phyloP scores from a whole-genome alignment of 2,329 filamentous ascomycete genomes.

The Cladosporium sp. region DNA sequence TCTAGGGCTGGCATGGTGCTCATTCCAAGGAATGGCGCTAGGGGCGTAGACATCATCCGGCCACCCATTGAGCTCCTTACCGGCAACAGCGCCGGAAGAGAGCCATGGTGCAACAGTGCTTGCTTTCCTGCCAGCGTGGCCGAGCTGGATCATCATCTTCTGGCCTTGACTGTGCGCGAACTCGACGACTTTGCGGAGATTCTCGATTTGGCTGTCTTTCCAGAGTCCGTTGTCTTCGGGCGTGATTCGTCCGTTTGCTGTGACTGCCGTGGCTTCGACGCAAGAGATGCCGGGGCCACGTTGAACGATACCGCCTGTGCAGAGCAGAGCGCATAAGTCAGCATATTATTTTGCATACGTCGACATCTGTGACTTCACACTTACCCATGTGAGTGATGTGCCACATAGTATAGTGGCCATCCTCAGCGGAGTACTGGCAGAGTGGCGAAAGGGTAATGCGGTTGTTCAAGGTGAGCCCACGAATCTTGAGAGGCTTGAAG shows the following conservation, averaged over 20 bases:
- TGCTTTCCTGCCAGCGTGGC: conserved; percentile 67
- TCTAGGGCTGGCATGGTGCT: conserved; percentile 57
- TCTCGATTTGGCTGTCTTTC: conserved; percentile 75
- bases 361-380: background rate
- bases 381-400: conserved; percentile 4
- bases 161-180: conserved; percentile 76
- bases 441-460: conserved; percentile 60
- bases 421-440: conserved; percentile 62
- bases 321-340: conserved; percentile 65
- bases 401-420: conserved; percentile 65
- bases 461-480: conserved; percentile 60
- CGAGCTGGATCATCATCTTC: conserved; percentile 74
- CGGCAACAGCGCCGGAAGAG: conserved; percentile 50
- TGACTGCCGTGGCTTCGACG: conserved; percentile 73
- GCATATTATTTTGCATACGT: conserved; percentile 14
- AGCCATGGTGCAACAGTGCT: conserved; percentile 62
- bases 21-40: conserved; percentile 57
- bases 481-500: conserved; percentile 53
- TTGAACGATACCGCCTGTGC: conserved; percentile 61
- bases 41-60: conserved; percentile 51
- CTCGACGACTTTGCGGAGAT: conserved; percentile 65
- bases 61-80: conserved; percentile 47
- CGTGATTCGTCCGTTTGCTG: conserved; percentile 73
- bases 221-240: conserved; percentile 76
- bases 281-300: conserved; percentile 70